Evolutionary conservation across 257 asterid genomes (phyloP).

Genomic region (Orobanche coerulescens): DNA sequence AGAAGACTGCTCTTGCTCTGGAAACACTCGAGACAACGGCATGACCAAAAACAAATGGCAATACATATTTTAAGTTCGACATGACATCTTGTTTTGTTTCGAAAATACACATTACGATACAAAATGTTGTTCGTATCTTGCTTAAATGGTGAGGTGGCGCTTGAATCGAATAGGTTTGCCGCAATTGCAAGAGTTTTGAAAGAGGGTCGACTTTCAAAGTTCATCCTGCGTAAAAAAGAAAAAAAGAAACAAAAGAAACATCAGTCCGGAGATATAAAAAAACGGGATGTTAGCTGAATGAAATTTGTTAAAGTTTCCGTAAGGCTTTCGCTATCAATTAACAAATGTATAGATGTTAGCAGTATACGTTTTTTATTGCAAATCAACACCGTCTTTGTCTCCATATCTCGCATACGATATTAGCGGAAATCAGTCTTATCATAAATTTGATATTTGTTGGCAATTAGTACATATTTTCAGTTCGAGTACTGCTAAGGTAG

Average conservation of each 20-base stretch:
- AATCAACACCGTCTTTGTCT: not conserved
- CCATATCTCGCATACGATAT: not conserved
- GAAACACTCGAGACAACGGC: not conserved
- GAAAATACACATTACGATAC: not conserved
- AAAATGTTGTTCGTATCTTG: not conserved
- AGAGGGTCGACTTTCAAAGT: slow-evolving; percentile 28
- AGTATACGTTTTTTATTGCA: not conserved
- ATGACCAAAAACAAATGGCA: not conserved
- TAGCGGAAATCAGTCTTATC: not conserved
- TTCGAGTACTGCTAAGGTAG: too few species aligned
- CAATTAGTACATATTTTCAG: not conserved
- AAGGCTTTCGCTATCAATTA: not conserved
- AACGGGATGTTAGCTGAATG: not conserved
- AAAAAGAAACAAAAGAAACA: not conserved
- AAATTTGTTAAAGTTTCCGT: not conserved
- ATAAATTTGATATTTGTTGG: too few species aligned
- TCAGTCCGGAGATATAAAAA: not conserved
- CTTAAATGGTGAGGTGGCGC: not conserved
- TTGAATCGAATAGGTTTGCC: not conserved
- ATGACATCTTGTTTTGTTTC: not conserved
- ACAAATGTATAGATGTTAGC: not conserved
- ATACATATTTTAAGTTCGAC: not conserved
- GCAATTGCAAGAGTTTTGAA: slow-evolving; percentile 5
- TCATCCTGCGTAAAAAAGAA: slow-evolving; percentile 43
- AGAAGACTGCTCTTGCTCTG: not conserved